phyloP scores from a whole-genome alignment of 179 eudicot genomes.

The Beta macrorhiza region DNA sequence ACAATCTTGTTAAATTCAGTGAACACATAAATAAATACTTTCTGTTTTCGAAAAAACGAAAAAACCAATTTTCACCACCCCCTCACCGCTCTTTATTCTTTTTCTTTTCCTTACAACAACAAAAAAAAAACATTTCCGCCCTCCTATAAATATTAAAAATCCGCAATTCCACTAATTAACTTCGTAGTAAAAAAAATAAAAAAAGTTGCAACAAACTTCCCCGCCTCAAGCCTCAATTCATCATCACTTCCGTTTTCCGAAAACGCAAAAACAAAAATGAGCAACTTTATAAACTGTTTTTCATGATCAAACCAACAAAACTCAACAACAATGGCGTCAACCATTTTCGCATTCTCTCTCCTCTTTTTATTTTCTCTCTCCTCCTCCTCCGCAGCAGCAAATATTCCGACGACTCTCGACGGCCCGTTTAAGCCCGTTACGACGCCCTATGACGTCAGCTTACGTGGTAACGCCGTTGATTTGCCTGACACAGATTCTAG shows the following conservation, averaged over 20 bases:
- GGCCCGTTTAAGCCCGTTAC: conserved; percentile 87
- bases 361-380: conserved; percentile 9
- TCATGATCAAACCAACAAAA: not conserved
- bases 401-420: conserved; percentile 72
- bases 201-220: not conserved
- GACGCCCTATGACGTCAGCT: conserved; percentile 60
- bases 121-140: too few species aligned
- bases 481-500: conserved; percentile 78
- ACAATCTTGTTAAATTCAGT: too few species aligned
- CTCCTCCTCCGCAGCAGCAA: conserved; percentile 5
- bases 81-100: too few species aligned
- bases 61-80: too few species aligned
- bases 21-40: too few species aligned
- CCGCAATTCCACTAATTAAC: too few species aligned
- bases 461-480: conserved; percentile 78
- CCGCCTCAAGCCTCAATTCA: not conserved
- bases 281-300: not conserved
- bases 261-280: not conserved
- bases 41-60: not conserved
- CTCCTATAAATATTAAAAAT: too few species aligned
- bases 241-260: not conserved
- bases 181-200: not conserved
- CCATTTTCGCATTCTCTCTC: not conserved
- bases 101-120: not conserved
- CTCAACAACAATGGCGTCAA: conserved; percentile 29